Percentiles rank a stretch among this genome's conserved stretches.
Evolutionary conservation across 441 rosid species (phyloP).

Genomic region (Adansonia rubrostipa): DNA sequence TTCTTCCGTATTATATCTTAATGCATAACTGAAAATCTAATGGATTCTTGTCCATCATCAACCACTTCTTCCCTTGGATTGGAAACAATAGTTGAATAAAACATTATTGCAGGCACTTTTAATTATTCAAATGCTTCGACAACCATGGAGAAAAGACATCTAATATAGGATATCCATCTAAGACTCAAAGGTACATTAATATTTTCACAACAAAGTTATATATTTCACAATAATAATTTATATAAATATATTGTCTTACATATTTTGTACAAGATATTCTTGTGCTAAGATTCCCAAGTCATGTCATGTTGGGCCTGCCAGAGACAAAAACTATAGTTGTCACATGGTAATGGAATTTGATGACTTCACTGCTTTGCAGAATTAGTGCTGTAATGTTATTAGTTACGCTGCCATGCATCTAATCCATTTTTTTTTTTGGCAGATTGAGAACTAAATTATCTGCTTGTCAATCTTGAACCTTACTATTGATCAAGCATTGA

Average conservation of each 20-base stretch:
- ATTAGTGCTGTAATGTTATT: neutral
- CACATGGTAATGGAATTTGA: slow-evolving; percentile 9
- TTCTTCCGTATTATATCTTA: too few relatives aligned
- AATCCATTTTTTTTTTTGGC: neutral
- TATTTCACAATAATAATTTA: neutral
- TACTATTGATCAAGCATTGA: neutral
- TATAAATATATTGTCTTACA: neutral
- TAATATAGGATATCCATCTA: neutral
- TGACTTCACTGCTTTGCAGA: neutral
- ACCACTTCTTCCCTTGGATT: too few relatives aligned
- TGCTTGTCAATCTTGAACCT: neutral
- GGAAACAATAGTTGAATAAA: too few relatives aligned
- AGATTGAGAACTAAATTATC: neutral
- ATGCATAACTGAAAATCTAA: too few relatives aligned
- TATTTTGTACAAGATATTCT: neutral
- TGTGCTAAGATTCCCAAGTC: slow-evolving; percentile 24
- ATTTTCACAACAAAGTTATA: neutral
- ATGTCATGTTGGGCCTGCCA: slow-evolving; percentile 22
- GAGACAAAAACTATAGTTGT: slow-evolving; percentile 10
- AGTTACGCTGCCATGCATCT: neutral
- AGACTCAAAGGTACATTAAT: neutral
- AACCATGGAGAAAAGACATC: neutral
- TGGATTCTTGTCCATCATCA: too few relatives aligned
- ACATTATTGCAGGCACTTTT: neutral
- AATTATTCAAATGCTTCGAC: neutral